These are phyloP conservation scores for Osmanthus fragrans DNA, from an alignment of 257 asterid genomes.

Conservation along the genomic window DNA sequence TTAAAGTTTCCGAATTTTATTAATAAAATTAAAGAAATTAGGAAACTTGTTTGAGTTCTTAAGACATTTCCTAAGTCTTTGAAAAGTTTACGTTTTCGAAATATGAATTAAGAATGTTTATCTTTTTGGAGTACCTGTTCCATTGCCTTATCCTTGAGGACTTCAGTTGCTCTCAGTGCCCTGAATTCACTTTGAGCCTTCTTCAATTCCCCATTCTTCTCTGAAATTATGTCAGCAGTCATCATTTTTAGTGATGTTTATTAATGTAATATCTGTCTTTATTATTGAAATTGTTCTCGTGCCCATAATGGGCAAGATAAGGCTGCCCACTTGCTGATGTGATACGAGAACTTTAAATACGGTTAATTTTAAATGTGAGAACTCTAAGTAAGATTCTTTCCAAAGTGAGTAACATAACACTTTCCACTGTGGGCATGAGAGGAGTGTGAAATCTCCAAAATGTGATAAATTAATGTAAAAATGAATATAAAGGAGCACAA, in stretches of 20 bases:
- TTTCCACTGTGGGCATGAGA: no score
- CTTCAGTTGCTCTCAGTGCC: conserved; percentile 63
- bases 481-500: neutral
- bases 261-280: neutral
- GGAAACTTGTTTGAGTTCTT: neutral
- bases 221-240: conserved; percentile 40
- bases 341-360: no score
- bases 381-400: no score
- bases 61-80: neutral
- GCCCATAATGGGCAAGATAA: no score
- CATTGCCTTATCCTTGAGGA: conserved; percentile 70
- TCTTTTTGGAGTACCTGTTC: conserved; percentile 57
- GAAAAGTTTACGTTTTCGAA: neutral
- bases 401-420: no score
- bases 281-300: no score
- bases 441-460: no score
- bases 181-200: conserved; percentile 72
- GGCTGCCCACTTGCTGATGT: no score
- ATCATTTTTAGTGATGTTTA: neutral
- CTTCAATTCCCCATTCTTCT: conserved; percentile 61
- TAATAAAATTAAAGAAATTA: no score
- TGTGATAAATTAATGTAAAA: neutral
- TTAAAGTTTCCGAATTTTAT: neutral
- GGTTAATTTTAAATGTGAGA: no score
- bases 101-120: neutral